Percentiles rank a stretch among this genome's conserved stretches.
phyloP scores from a whole-genome alignment of 306 rosid species.

The Malus fusca region DNA sequence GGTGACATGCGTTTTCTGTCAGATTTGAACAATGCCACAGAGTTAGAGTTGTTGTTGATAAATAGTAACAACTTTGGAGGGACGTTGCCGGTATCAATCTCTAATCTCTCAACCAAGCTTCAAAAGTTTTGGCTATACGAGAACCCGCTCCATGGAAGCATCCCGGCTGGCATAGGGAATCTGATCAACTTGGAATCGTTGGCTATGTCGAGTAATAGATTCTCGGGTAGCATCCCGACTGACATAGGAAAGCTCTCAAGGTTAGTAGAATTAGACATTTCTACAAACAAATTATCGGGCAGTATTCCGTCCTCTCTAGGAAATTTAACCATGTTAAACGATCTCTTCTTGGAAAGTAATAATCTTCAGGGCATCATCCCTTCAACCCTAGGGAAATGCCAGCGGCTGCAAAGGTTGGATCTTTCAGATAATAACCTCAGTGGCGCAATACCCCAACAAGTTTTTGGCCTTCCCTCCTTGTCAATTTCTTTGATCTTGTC shows the following conservation, averaged over 20 bases:
- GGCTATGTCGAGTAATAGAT: background rate
- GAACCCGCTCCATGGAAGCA: background rate
- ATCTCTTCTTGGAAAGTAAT: background rate
- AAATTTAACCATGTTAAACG: background rate
- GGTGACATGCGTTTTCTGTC: background rate
- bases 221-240: background rate
- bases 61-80: background rate
- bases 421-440: background rate
- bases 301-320: background rate
- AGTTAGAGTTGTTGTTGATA: background rate
- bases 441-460: background rate
- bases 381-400: background rate
- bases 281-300: background rate
- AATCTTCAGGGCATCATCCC: background rate
- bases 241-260: background rate
- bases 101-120: background rate
- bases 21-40: background rate
- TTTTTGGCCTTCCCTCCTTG: background rate
- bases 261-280: background rate
- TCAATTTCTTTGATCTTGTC: background rate
- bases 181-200: background rate
- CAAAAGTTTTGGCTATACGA: accelerated
- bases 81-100: background rate
- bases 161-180: background rate
- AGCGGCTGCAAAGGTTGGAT: background rate